Evolutionary conservation across 2,329 filamentous ascomycete genomes (phyloP).

Genomic region (Colletotrichum shisoi): DNA sequence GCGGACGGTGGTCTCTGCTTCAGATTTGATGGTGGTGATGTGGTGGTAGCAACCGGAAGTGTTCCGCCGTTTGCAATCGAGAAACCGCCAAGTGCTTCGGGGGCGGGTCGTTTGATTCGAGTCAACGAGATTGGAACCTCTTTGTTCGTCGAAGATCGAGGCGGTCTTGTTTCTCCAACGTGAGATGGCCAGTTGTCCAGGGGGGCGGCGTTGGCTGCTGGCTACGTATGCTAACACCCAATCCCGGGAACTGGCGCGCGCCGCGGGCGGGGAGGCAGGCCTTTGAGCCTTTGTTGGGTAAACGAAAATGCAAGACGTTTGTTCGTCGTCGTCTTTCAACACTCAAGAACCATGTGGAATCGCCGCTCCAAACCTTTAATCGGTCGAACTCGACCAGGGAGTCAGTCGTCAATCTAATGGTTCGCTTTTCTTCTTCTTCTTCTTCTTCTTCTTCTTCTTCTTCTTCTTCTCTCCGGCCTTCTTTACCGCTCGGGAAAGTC

Average conservation of each 20-base stretch:
- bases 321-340: not conserved
- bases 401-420: not conserved
- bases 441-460: not conserved
- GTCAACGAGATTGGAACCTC: constrained; percentile 7
- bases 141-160: constrained; percentile 9
- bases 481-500: constrained; percentile 16
- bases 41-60: not conserved
- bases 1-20: not conserved
- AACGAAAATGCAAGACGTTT: constrained; percentile 3
- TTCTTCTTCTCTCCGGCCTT: not conserved
- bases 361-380: not conserved
- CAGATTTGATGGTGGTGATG: not conserved
- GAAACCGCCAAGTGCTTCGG: not conserved
- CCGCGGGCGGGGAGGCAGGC: not conserved
- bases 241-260: constrained; percentile 23
- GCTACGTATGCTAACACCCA: constrained; percentile 24
- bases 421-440: constrained; percentile 3
- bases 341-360: not conserved
- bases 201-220: constrained; percentile 1
- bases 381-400: not conserved
- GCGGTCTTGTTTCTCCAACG: constrained; percentile 1
- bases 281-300: not conserved
- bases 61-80: not conserved
- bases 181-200: constrained; percentile 17
- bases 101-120: constrained; percentile 4